A percentile compares a stretch with the other conserved stretches of the same genome.
These are phyloP conservation scores for Gracilariopsis chorda DNA, from an alignment of 23 red algal species.

Conservation along the genomic window DNA sequence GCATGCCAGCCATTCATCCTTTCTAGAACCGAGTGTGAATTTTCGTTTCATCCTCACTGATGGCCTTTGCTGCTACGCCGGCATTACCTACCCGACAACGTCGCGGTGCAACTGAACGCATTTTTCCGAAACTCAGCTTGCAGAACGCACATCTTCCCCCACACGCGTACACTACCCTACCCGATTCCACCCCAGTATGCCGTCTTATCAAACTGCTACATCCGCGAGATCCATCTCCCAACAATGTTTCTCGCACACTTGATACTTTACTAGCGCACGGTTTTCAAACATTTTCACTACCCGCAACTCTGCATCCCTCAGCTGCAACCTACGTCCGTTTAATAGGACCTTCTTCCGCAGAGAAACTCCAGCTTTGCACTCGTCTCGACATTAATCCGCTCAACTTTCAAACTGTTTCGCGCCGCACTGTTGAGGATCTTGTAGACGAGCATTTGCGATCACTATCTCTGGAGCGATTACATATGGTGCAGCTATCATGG, in stretches of 20 bases:
- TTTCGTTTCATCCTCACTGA: no score
- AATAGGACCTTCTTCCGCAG: not conserved
- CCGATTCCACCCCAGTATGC: constrained; percentile 10
- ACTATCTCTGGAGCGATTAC: constrained; percentile 36
- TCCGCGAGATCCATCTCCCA: not conserved
- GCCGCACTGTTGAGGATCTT: constrained; percentile 15
- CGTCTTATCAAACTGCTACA: constrained; percentile 5
- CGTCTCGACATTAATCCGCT: constrained; percentile 17
- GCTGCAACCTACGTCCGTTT: constrained; percentile 1
- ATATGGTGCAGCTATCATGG: constrained; percentile 54
- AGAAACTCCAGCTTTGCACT: constrained; percentile 25
- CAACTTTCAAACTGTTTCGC: not conserved
- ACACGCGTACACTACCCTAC: constrained; percentile 11
- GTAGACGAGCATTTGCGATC: constrained; percentile 17
- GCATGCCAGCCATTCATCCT: no score
- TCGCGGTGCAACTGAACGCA: not conserved
- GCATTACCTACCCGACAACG: not conserved
- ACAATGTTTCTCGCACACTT: not conserved
- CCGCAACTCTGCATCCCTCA: not conserved
- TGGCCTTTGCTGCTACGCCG: not conserved
- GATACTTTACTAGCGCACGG: not conserved
- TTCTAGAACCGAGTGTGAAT: no score
- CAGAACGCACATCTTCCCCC: constrained; percentile 5
- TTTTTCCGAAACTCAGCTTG: not conserved
- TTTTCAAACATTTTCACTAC: constrained; percentile 8